Conservation (phyloP, 176 grass and related monocot genomes). For the Carex littledalei region DNA sequence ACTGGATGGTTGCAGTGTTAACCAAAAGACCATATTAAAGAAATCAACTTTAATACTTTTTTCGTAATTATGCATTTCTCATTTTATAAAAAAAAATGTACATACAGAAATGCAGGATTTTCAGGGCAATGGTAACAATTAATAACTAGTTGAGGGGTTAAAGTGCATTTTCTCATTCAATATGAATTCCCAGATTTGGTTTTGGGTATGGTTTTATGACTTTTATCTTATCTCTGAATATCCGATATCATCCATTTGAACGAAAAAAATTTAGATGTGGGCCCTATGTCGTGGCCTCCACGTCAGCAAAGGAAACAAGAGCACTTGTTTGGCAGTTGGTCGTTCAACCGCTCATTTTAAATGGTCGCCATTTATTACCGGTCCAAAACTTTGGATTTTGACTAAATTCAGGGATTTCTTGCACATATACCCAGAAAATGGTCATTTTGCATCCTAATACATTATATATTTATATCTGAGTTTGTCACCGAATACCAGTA, state of each 20-base stretch:
- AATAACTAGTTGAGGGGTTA: neutral
- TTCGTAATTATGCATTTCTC: neutral
- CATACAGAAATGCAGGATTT: neutral
- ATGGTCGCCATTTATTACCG: slow-evolving; percentile 13
- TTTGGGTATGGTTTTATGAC: neutral
- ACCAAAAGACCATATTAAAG: neutral
- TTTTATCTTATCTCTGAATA: slow-evolving; percentile 17
- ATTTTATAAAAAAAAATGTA: neutral
- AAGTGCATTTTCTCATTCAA: neutral
- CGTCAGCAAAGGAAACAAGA: slow-evolving; percentile 6
- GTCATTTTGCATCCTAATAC: neutral
- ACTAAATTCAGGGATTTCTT: neutral
- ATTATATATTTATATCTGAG: neutral
- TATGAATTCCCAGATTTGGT: neutral
- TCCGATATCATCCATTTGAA: slow-evolving; percentile 5
- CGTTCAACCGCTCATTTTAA: slow-evolving; percentile 15
- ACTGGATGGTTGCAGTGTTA: neutral
- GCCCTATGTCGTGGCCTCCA: neutral
- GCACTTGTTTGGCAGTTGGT: neutral
- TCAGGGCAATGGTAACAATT: neutral
- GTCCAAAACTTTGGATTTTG: neutral
- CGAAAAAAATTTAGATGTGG: neutral
- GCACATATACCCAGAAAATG: neutral
- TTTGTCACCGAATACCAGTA: neutral
- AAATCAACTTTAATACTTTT: neutral